Percentiles rank a stretch among this genome's conserved stretches.
Evolutionary conservation across 2,329 filamentous ascomycete species (phyloP).

Genomic region (Fusarium chaquense): DNA sequence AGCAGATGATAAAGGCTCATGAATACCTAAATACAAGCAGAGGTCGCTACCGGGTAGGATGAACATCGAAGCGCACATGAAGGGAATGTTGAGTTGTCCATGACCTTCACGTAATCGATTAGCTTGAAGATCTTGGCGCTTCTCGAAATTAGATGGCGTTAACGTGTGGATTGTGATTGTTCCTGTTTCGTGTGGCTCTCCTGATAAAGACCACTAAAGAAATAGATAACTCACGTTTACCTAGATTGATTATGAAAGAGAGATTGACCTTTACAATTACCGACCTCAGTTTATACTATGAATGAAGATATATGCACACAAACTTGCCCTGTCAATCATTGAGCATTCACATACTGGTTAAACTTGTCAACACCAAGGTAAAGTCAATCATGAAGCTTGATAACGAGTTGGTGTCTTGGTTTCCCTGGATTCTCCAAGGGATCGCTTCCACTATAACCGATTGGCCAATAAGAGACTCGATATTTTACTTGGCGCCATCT

Average conservation of each 20-base stretch:
- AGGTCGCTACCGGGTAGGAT: not conserved
- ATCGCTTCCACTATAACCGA: slow-evolving; percentile 33
- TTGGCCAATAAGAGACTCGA: slow-evolving; percentile 31
- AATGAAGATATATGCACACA: not conserved
- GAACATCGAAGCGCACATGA: not conserved
- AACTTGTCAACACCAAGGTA: slow-evolving; percentile 8
- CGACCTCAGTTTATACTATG: not conserved
- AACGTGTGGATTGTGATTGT: slow-evolving; percentile 30
- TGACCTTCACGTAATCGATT: slow-evolving; percentile 23
- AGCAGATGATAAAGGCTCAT: not conserved
- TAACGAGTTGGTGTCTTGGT: slow-evolving; percentile 26
- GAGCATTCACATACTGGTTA: slow-evolving; percentile 18
- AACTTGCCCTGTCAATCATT: slow-evolving; percentile 6
- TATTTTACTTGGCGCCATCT: slow-evolving; percentile 29
- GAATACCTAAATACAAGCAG: not conserved
- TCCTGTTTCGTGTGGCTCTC: slow-evolving; percentile 30
- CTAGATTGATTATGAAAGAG: not conserved
- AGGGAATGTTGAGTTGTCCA: slow-evolving; percentile 6
- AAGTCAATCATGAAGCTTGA: slow-evolving; percentile 22
- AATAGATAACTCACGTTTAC: not conserved
- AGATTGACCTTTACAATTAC: not conserved
- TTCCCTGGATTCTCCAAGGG: slow-evolving; percentile 28
- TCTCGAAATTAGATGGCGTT: slow-evolving; percentile 39
- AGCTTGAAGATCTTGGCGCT: slow-evolving; percentile 18
- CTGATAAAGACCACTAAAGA: not conserved